Base-by-base conservation (phyloP, 106 monocot species). In the Apostasia shenzhenica region DNA sequence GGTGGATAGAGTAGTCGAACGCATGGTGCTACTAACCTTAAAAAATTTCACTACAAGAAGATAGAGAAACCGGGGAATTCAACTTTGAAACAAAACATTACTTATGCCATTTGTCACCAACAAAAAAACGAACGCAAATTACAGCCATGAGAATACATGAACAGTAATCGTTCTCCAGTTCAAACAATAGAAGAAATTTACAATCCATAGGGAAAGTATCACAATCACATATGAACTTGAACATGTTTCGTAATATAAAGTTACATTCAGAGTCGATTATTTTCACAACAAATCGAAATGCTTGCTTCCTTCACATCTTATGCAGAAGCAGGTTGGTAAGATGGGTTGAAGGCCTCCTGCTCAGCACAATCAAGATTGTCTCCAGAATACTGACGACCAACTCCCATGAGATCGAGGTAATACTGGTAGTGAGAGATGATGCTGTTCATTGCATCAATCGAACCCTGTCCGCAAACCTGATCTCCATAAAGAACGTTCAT, bases 401-500 rank as follows among this genome's bases (percentile, higher is more conserved):
- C 69, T 39, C 97, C 92, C 92, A 97, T 86, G 57, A 97, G 72
- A 67, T 92, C 92, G 9, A 95, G 95, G 74, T 92, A 92, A 62
- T 95, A 84, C 72, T 87, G 92, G 71, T 92, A 95, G 76, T 92
- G 92, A 14, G 95, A 95, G 41, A 95, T 81, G 42, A 84, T 73
- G 82, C 66, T 79, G 84, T 97, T 95, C 95, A 95, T 95, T 45
- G 59, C 45, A 60, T 95, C 95, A 5, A 70, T 47, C 52, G 48
- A 92, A 9, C 95, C 95, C 61, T 97, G 84, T 7, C 95, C 92
- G 41, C 95, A 97, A 5, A 76, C 13, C 6, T 59, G 61, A 54
- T 97, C 97, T 0, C 89, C 81, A 43, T 92, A 89, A 26, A 97
- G 86, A 68, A 92, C 39, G 55, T 97, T 97, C 92, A 97, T 92